Conservation (phyloP, 75 land plant species). For the Ceratopteris richardii region DNA sequence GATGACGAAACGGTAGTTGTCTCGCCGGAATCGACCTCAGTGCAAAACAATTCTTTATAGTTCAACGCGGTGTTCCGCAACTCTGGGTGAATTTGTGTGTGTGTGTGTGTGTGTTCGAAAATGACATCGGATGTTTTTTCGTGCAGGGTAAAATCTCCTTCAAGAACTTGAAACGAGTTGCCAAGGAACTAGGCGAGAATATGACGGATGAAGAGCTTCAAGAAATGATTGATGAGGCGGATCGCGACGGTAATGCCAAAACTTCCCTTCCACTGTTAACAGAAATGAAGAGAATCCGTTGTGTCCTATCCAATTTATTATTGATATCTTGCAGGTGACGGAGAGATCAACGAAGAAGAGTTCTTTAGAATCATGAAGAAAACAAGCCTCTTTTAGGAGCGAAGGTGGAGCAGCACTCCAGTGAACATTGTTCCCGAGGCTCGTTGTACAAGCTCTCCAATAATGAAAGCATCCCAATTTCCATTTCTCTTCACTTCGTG, state of each 20-base stretch:
- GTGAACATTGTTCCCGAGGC: too few species aligned
- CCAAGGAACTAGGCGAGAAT: constrained; percentile 76
- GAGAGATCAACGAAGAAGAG: constrained; percentile 78
- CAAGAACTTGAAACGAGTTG: constrained; percentile 61
- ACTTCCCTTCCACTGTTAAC: not conserved
- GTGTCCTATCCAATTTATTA: not conserved
- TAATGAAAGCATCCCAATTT: too few species aligned
- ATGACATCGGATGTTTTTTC: not conserved
- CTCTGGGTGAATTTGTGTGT: not conserved
- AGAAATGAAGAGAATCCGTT: not conserved
- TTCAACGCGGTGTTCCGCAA: not conserved
- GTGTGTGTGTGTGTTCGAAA: not conserved
- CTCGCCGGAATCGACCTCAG: not conserved
- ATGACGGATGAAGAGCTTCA: constrained; percentile 61
- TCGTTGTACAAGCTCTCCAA: too few species aligned
- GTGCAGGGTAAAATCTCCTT: constrained; percentile 77
- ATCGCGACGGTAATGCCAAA: constrained; percentile 54
- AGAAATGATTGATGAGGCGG: constrained; percentile 94
- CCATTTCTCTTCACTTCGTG: too few species aligned
- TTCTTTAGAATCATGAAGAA: constrained; percentile 86
- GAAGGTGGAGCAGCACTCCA: too few species aligned
- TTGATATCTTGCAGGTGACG: constrained; percentile 50
- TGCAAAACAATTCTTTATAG: not conserved
- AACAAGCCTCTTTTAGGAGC: constrained; percentile 43
- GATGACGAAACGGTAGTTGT: constrained; percentile 71